Evolutionary conservation across 2,329 filamentous ascomycete genomes (phyloP).

Genomic region (Pyrenophora graminea): DNA sequence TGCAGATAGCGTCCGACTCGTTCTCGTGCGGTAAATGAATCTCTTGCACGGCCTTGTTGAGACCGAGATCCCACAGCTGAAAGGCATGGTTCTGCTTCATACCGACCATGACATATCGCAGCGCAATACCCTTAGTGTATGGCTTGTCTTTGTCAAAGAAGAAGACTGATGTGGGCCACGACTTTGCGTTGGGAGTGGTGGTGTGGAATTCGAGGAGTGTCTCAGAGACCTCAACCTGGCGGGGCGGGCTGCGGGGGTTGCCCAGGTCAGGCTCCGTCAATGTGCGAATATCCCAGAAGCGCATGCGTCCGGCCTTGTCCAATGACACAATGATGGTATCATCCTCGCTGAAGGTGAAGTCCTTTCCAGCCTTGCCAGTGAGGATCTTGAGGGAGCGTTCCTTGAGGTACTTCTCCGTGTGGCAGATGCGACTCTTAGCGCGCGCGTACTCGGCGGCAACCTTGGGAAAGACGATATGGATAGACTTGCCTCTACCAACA

Average conservation of each 20-base stretch:
- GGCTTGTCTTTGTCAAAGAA: conserved; percentile 95
- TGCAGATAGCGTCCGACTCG: conserved; percentile 97
- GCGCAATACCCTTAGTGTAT: conserved; percentile 84
- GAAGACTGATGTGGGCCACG: conserved; percentile 93
- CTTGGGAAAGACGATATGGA: conserved; percentile 77
- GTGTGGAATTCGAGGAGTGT: conserved; percentile 86
- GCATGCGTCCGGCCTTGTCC: conserved; percentile 93
- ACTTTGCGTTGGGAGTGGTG: conserved; percentile 86
- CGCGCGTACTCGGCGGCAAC: conserved; percentile 59
- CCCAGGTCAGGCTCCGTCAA: conserved; percentile 61
- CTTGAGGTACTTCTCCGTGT: conserved; percentile 84
- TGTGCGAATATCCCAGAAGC: conserved; percentile 96
- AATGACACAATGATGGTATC: conserved; percentile 92
- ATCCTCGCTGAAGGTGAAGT: conserved; percentile 97
- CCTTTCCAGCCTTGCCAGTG: conserved; percentile 96
- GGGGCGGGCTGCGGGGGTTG: conserved; percentile 48
- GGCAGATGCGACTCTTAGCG: conserved; percentile 64
- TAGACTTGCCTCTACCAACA: conserved; percentile 92
- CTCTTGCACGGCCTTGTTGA: conserved; percentile 95
- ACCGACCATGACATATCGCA: conserved; percentile 94
- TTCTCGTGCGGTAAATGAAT: conserved; percentile 95
- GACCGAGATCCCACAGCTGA: conserved; percentile 95
- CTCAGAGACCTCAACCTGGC: conserved; percentile 75
- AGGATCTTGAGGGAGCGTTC: conserved; percentile 91
- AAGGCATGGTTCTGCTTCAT: conserved; percentile 99